phyloP scores from a whole-genome alignment of 441 rosid genomes.

The Eutrema salsugineum region DNA sequence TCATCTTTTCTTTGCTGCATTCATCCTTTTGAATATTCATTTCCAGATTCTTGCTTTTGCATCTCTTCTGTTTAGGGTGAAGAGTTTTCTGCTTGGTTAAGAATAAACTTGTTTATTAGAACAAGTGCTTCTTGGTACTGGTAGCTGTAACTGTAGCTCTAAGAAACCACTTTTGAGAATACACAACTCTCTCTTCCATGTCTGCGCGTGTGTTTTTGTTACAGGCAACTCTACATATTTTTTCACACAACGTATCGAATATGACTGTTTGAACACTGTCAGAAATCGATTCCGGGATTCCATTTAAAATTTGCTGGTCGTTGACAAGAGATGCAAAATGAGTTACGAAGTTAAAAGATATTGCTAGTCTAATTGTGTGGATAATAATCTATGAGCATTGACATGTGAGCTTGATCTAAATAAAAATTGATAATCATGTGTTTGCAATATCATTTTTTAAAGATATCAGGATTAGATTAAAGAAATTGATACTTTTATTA shows the following conservation, averaged over 20 bases:
- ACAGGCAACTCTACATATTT: not conserved
- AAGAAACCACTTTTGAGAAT: not conserved
- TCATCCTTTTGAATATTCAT: slow-evolving; percentile 4
- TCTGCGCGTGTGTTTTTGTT: not conserved
- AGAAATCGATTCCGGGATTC: too few species aligned
- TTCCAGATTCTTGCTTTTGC: slow-evolving; percentile 9
- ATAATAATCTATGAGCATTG: too few species aligned
- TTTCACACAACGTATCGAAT: not conserved
- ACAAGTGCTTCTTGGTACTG: not conserved
- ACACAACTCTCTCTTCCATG: slow-evolving; percentile 1
- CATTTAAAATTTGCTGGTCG: too few species aligned
- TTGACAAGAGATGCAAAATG: not conserved
- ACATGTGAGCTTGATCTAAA: too few species aligned
- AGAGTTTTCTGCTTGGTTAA: not conserved
- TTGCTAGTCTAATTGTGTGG: not conserved
- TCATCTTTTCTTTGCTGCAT: slow-evolving; percentile 8
- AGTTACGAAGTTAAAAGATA: too few species aligned
- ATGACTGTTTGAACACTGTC: not conserved
- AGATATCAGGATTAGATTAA: too few species aligned
- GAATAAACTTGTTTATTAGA: not conserved
- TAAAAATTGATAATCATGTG: too few species aligned
- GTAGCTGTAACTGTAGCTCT: not conserved
- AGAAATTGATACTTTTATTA: too few species aligned
- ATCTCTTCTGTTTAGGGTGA: not conserved
- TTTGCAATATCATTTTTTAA: too few species aligned